Evolutionary conservation across 345 rosid genomes (phyloP), one percentile per base, ranked within the genome.

Genomic region (Euphorbia pulcherrima): DNA sequence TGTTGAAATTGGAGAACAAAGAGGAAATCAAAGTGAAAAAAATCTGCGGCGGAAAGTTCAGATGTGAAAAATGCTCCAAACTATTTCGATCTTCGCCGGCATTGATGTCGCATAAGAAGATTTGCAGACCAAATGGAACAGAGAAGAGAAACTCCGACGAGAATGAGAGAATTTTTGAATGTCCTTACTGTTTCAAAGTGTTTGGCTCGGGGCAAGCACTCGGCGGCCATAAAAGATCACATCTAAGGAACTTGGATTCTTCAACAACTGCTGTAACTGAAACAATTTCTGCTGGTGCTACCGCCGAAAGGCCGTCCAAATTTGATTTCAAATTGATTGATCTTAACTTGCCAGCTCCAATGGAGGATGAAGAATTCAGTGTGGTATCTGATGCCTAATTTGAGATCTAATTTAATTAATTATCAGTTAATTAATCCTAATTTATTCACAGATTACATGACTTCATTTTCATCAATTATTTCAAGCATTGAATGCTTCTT

Each of bases 181-280:
- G 82, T 13, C 82, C 82, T 0, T 74, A 70, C 26, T 78, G 82
- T 8, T 59, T 21, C 21, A 71, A 53, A 52, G 75, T 78, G 14
- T 78, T 78, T 46, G 73, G 76, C 27, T 78, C 82, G 10, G 82
- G 82, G 2, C 82, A 78, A 53, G 82, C 82, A 13, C 69, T 78
- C 1, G 82, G 82, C 2, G 82, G 82, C 0, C 82, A 78, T 60
- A 78, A 78, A 59, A 67, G 76, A 52, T 71, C 78, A 1, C 82
- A 78, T 62, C 64, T 71, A 3, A 18, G 52, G 60, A 48, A 58
- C 47, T 17, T 71, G 5, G 50, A 44, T 61, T 44, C 77, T 16
- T 12, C 46, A 0, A 26, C 27, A 5, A 24, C 23, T 17, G 52
- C 53, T 65, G 3, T n/a, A 27, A n/a, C 2, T 24, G 12, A 50